Evolutionary conservation across 805 yeast species (phyloP).

Genomic region (Candida pini): DNA sequence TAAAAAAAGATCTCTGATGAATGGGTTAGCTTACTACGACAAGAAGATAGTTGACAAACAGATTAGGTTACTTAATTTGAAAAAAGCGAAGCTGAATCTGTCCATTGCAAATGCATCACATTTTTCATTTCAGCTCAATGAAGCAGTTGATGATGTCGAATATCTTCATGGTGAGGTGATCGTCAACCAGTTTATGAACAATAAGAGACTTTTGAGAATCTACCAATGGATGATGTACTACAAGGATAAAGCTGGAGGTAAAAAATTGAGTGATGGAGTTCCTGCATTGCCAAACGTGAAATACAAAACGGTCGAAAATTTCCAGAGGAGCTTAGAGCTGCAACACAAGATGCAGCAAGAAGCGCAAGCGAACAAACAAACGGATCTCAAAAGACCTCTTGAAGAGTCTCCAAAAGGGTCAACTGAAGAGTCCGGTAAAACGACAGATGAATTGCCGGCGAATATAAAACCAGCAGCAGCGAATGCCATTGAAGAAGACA

Average conservation of each 20-base stretch:
- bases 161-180: constrained; percentile 45
- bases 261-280: constrained; percentile 16
- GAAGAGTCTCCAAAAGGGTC: constrained; percentile 6
- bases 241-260: constrained; percentile 37
- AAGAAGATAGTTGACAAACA: constrained; percentile 20
- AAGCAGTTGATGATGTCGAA: constrained; percentile 41
- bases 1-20: constrained; percentile 20
- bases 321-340: constrained; percentile 26
- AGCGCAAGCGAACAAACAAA: constrained; percentile 6
- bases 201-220: constrained; percentile 35
- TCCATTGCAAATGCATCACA: constrained; percentile 23
- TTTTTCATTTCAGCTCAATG: constrained; percentile 22
- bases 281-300: constrained; percentile 8
- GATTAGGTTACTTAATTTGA: constrained; percentile 18
- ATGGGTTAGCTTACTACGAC: constrained; percentile 41
- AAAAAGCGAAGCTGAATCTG: constrained; percentile 25
- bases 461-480: constrained; percentile 1
- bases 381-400: constrained; percentile 1
- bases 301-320: constrained; percentile 19
- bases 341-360: constrained; percentile 14
- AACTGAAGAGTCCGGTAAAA: constrained; percentile 6
- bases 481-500: constrained; percentile 6
- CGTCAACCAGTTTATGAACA: constrained; percentile 37
- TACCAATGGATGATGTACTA: constrained; percentile 46
- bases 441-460: constrained; percentile 1